phyloP scores from a whole-genome alignment of 176 grass and related monocot genomes.

The Puccinellia tenuiflora region DNA sequence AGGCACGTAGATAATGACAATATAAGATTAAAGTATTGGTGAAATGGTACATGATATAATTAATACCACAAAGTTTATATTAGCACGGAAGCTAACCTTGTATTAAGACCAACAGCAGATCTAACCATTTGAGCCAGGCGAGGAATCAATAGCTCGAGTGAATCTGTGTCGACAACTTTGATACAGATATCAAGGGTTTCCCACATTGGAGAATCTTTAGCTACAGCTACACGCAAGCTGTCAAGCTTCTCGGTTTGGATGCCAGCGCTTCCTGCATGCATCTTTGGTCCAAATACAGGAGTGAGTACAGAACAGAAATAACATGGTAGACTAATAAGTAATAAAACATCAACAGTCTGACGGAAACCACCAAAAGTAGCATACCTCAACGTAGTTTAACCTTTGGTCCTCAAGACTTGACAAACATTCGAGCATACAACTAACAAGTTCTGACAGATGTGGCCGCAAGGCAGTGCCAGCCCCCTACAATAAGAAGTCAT shows the following conservation, averaged over 20 bases:
- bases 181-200: constrained; percentile 97
- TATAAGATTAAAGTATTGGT: constrained; percentile 9
- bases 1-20: not conserved
- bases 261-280: constrained; percentile 91
- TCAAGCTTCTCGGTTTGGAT: constrained; percentile 92
- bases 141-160: constrained; percentile 85
- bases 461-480: constrained; percentile 66
- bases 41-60: constrained; percentile 11
- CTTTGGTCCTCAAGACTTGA: constrained; percentile 97
- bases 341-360: constrained; percentile 3
- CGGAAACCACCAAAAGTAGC: constrained; percentile 6
- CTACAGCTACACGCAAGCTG: constrained; percentile 79
- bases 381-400: constrained; percentile 98
- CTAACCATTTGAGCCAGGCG: constrained; percentile 80
- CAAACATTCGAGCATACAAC: constrained; percentile 95
- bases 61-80: constrained; percentile 12
- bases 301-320: constrained; percentile 24
- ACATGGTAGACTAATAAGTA: constrained; percentile 8
- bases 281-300: constrained; percentile 48
- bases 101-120: constrained; percentile 93
- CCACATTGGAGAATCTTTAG: constrained; percentile 99
- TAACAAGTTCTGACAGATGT: constrained; percentile 83
- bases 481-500: constrained; percentile 46
- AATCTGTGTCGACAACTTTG: constrained; percentile 72
- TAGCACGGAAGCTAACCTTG: constrained; percentile 57